Base-by-base conservation (phyloP, 1,284 basidiomycete genomes). In the Apiotrichum siamense region DNA sequence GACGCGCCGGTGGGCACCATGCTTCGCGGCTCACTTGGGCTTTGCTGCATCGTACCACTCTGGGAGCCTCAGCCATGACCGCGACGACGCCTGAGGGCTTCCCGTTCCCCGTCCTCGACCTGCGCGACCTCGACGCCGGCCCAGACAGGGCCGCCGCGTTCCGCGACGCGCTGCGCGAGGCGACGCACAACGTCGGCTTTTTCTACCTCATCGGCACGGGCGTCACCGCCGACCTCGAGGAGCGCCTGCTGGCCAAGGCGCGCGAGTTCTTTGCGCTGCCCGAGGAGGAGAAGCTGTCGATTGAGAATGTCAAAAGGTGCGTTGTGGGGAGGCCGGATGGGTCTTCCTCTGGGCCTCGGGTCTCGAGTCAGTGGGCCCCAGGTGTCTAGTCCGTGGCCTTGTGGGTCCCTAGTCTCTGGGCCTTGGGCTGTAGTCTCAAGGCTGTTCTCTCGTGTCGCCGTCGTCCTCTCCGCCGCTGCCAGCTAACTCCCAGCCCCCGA, bases 121-220 rank as follows among this genome's bases (percentile, higher is more conserved):
- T 57, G 12, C 41, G 44, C 11, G 48, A 51, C n/a, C 51, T 57
- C 15, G 49, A 53, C 38, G 17, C n/a, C 3, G 43, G 47, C 6
- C 46, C 46, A 2, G 46, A 27, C 3, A 17, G 44, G 1, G 51
- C 55, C 13, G 45, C 32, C 4, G 27, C 26, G 7, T 57, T 57
- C 43, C 49, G 49, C 17, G 21, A 24, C 17, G 29, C 36, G 24
- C 52, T 57, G 7, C 55, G 49, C 21, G 32, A n/a, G 11, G 55
- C 52, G 15, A 57, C 55, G 20, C 55, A 53, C 46, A 31, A 54
- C n/a, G 44, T 50, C 26, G 65, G 65, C 41, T 67, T 67, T 61
- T 65, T 67, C 60, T 65, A 67, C 52, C 59, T 65, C 27, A 58
- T 59, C 21, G 65, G 65, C 11, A 63, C 64, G 26, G 64, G 62